Base-by-base conservation (phyloP, 306 rosid genomes). In the Castanospermum australe region DNA sequence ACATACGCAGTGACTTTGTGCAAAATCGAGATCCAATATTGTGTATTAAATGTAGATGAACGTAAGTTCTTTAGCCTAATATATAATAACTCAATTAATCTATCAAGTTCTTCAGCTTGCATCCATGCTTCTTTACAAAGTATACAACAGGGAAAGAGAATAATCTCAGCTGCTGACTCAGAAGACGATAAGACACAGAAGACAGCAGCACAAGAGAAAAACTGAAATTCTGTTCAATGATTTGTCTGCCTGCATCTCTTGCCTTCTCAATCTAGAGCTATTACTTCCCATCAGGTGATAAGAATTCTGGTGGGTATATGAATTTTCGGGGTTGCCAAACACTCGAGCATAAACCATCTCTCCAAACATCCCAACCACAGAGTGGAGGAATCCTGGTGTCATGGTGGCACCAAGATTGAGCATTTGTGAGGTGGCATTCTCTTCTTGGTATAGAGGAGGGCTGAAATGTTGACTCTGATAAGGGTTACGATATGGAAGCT, bases 181-280 rank as follows among this genome's bases (percentile, higher is more conserved):
- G 81, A 96, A 96, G 51, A 96, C 90, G 0, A 93, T 8, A 62
- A 96, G 96, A 81, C 98, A 96, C 22, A 96, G 76, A 75, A 96
- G 84, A 52, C 90, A 77, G 79, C 97, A 96, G 73, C 97, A 96
- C 45, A 96, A 83, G 13, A 96, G 89, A 84, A 96, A 96, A 52
- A 91, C 59, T 9, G 97, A 91, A 77, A 96, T 81, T 84, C 99
- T 93, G 76, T 87, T 91, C 60, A 96, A 81, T 5, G 89, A 96
- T 75, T 91, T 96, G 33, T 90, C 88, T 56, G 89, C 92, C 89
- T 91, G 92, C 86, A 93, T 85, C 85, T 93, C 96, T 28, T 81
- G 97, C 84, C 97, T 93, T 83, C 98, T 91, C 86, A 90, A 32
- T 76, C 99, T 88, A 1, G 92, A 79, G 60, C 82, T 86, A 35